Evolutionary conservation across 768 basidiomycete species (phyloP), one percentile per base, ranked within the genome.

Genomic region (Hygrophoropsis aurantiaca): DNA sequence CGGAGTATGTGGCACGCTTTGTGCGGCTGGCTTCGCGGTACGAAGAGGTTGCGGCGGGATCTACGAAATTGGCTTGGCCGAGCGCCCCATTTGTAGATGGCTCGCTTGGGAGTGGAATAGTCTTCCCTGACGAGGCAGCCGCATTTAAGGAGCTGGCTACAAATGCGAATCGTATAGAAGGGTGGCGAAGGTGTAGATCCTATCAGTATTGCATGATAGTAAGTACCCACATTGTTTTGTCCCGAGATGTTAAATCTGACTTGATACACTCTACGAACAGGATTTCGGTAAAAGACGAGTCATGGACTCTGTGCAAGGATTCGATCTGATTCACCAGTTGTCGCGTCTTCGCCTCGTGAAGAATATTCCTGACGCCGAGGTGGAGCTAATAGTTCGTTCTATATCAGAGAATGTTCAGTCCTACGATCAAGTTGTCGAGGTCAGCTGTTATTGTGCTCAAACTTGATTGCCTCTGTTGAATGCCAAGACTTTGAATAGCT

Each of bases 371-470:
- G 87, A 92, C 51, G 58, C 72, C 1, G 97, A 98, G 66, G 82
- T 80, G 0, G 75, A 83, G 51, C 56, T 81, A 30, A 94, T 98
- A 44, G 82, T 88, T 70, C 78, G 80, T 26, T 78, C 81, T 5
- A 67, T 99, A 9, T 80, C 82, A 0, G 82, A 87, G 26, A 80
- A 79, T 41, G 75, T 91, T 37, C 82, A 78, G 57, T 77, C 80
- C 0, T 97, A 97, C 57, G 92, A 94, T 42, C 90, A 95, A 63
- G 85, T 91, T 11, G 78, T 90, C 2, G 93, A 97, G 78, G 95
- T 93, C 48, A 46, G 69, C n/a, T 60, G 10, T 30, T 46, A 19
- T 44, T 18, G 15, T 47, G 40, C 3, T 46, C 41, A 36, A 33
- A 26, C 49, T 41, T n/a, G n/a, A 47, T 37, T 42, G 23, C 25